Evolutionary conservation across 495 filamentous ascomycete species (phyloP), one percentile per base, ranked within the genome.

Genomic region (Glarea lozoyensis): DNA sequence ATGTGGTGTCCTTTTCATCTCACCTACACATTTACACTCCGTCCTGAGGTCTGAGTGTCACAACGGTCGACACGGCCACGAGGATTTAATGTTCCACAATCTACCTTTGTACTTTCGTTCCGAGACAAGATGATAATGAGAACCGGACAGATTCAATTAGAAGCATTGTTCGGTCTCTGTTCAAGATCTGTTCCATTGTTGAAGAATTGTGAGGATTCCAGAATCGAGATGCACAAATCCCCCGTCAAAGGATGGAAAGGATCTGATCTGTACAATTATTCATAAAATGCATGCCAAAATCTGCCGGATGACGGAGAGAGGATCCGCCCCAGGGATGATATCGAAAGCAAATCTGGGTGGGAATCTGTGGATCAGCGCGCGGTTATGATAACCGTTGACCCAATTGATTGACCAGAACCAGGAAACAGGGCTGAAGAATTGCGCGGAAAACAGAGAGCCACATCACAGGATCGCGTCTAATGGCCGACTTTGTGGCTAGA

Each of bases 371-470:
- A 40, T 40, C 37, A n/a, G 10, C 15, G 10, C n/a, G n/a, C n/a
- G n/a, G n/a, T n/a, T n/a, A n/a, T n/a, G n/a, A n/a, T n/a, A n/a
- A 9, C 25, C 25, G 42, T 30, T 29, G 10, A 31, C 17, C 13
- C 36, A 34, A 43, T 46, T 37, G 32, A 29, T 17, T 39, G 46
- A 49, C 43, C n/a, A n/a, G 46, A 46, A 51, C 43, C 40, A 45
- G 13, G n/a, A 2, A 20, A 10, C 36, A 47, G 36, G 48, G 43
- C 43, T 51, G 43, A 46, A 3, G 16, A 20, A 33, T 42, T 51
- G 37, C 48, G 48, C 38, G 46, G 37, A 37, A 43, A 21, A 21
- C 25, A 9, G 22, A 42, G 38, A 46, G 49, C 49, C 49, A 52
- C 43, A 40, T 46, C 37, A 40, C 37, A 16, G 31, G 31, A 13